Evolutionary conservation across 2,329 filamentous ascomycete species (phyloP), one percentile per base, ranked within the genome.

Genomic region (Penicillium sp.): DNA sequence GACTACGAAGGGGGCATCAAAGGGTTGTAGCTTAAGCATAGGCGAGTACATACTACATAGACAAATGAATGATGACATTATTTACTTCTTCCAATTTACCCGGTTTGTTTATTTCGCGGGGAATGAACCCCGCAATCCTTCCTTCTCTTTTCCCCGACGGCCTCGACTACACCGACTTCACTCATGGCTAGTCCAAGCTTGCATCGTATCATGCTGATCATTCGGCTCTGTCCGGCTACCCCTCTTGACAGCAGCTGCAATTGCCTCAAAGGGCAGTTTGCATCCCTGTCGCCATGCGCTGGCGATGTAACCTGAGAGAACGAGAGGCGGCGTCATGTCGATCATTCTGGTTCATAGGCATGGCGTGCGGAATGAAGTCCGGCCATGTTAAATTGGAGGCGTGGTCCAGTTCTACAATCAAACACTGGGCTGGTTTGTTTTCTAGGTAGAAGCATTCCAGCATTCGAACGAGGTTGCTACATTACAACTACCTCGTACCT

Each of bases 1-100:
- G 84, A 86, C 62, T 91, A 84, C 72, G 89, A 96, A 62, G 89
- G 84, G 3, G 91, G 91, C 0, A 79, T 85, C 58, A 81, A 83
- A 45, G 86, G 84, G 16, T 67, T 92, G 69, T 79, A 76, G 24
- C 28, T 26, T 21, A 45, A 9, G 18, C n/a, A 45, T 45, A 24
- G 21, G 18, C 21, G 7, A 24, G n/a, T n/a, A n/a, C n/a, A n/a
- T n/a, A n/a, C 14, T 33, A 33, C 23, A 33, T 47, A 28, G 46
- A 30, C 14, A 18, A n/a, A 18, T 35, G 14, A 35, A 35, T 5
- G 30, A 35, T 16, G 30, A 35, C 2, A 16, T 5, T 35, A 35
- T 16, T 28, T 28, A 28, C 8, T 28, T 28, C 26, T 28, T 28
- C 26, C 26, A 28, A 28, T 5, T 4, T 4, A 5, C 8, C 4